Percentiles rank a stretch among this genome's conserved stretches.
Evolutionary conservation across 768 basidiomycete genomes (phyloP).

Genomic region (Austroboletus festivus): DNA sequence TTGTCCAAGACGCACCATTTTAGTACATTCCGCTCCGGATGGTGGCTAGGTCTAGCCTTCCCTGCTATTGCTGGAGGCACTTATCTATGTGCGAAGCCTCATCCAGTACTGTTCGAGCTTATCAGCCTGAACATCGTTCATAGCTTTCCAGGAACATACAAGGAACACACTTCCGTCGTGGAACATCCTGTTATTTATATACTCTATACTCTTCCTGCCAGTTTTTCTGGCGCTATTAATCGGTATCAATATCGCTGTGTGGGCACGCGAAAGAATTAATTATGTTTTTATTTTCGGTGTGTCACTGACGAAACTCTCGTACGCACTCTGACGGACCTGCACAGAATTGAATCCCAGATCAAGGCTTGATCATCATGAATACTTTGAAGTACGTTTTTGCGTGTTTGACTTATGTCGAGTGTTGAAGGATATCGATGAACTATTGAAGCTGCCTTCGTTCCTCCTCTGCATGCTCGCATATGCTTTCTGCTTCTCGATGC

Average conservation of each 20-base stretch:
- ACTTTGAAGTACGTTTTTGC: conserved; percentile 56
- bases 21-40: conserved; percentile 73
- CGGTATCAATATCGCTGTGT: conserved; percentile 77
- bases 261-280: conserved; percentile 77
- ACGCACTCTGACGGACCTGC: not conserved
- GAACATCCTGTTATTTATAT: conserved; percentile 73
- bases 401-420: too few relatives aligned
- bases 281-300: conserved; percentile 86
- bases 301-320: conserved; percentile 12
- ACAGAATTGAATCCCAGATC: conserved; percentile 69
- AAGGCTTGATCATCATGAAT: conserved; percentile 75
- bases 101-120: not conserved
- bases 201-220: conserved; percentile 71
- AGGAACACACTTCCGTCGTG: conserved; percentile 59
- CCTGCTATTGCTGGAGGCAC: conserved; percentile 66
- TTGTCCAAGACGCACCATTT: conserved; percentile 62
- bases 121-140: not conserved
- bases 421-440: too few relatives aligned
- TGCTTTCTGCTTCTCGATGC: conserved; percentile 83
- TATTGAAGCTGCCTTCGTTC: conserved; percentile 80
- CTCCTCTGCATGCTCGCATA: conserved; percentile 69
- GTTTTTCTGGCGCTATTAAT: conserved; percentile 73
- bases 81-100: conserved; percentile 43
- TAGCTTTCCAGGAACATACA: conserved; percentile 55
- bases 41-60: conserved; percentile 65